Evolutionary conservation across 1,139 yeast genomes (phyloP), one percentile per base, ranked within the genome.

Genomic region (Pneumocystis oryctolagi): DNA sequence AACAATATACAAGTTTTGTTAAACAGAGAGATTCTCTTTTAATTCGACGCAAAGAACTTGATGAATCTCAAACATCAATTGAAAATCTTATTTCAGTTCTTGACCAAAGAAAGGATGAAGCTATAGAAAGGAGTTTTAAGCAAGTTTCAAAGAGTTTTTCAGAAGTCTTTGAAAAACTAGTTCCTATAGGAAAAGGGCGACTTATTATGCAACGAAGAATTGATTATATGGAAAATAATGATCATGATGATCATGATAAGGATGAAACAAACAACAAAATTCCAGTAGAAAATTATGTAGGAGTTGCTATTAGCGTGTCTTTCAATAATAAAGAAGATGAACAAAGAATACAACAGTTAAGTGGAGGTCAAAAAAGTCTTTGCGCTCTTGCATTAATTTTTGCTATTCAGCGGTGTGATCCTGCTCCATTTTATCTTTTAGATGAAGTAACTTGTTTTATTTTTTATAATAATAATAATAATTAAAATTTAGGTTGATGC

Each of bases 301-400:
- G 97, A 25, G 89, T 92, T 3, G 82, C 95, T 0, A 88, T 92
- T 65, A 80, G 87, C 6, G 97, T 90, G 1, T 89, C 97, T 0
- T 92, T 92, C 78, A 92, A 89, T 71, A 85, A 95, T 18, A 86
- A 84, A 69, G 80, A 80, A 59, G 88, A 89, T 72, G 97, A 89
- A 69, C 89, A 87, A 68, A 79, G 88, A 67, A 86, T 90, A 63
- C 96, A 89, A 73, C 97, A 90, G 71, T 78, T 92, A 39, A 88
- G 96, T 0, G 98, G 98, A 56, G 98, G 98, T 5, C 98, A 92
- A 71, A 92, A 92, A 72, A 87, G 97, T 0, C 77, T 92, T 25
- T 90, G 97, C 78, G 97, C 98, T 1, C 83, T 92, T 69, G 90
- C 97, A 0, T 79, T 92, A 62, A 90, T 92, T 67, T 79, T 92